phyloP scores from a whole-genome alignment of 495 filamentous ascomycete genomes.

The Niebla homalea region DNA sequence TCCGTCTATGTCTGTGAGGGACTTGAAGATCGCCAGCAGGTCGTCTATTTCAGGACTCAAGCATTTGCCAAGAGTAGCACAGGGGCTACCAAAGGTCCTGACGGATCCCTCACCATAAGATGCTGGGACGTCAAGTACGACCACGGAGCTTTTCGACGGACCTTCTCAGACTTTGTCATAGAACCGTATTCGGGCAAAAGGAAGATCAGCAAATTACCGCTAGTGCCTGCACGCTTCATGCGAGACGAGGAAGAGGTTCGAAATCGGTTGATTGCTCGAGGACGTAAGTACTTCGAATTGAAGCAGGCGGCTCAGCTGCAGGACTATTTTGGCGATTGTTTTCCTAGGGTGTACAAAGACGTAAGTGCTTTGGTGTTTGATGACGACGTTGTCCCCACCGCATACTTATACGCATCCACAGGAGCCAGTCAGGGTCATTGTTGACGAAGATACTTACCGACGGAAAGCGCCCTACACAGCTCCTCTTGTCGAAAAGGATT shows the following conservation, averaged over 20 bases:
- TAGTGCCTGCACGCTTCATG: conserved; percentile 10
- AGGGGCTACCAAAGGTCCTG: conserved; percentile 1
- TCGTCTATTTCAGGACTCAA: conserved; percentile 4
- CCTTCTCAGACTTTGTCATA: conserved; percentile 6
- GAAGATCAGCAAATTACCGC: conserved; percentile 8
- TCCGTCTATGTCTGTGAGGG: conserved; percentile 8
- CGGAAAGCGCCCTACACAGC: conserved; percentile 1
- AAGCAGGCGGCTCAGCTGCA: conserved; percentile 10
- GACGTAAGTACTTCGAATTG: conserved; percentile 10
- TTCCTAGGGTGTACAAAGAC: conserved; percentile 11
- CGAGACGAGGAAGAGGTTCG: conserved; percentile 3
- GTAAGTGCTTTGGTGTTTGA: not conserved
- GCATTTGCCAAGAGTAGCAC: too few relatives aligned
- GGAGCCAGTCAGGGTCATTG: conserved; percentile 10
- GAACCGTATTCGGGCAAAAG: conserved; percentile 11
- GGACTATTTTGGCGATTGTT: conserved; percentile 8
- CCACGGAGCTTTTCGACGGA: conserved; percentile 8
- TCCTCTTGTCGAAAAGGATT: not conserved
- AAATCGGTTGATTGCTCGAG: conserved; percentile 6
- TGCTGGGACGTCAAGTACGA: conserved; percentile 11
- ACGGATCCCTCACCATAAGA: conserved; percentile 1
- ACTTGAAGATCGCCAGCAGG: conserved; percentile 6
- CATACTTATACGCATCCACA: not conserved
- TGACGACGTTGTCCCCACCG: not conserved
- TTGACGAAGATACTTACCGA: conserved; percentile 11